Conservation (phyloP, 2,329 filamentous ascomycete genomes). For the Penicillium sp. region DNA sequence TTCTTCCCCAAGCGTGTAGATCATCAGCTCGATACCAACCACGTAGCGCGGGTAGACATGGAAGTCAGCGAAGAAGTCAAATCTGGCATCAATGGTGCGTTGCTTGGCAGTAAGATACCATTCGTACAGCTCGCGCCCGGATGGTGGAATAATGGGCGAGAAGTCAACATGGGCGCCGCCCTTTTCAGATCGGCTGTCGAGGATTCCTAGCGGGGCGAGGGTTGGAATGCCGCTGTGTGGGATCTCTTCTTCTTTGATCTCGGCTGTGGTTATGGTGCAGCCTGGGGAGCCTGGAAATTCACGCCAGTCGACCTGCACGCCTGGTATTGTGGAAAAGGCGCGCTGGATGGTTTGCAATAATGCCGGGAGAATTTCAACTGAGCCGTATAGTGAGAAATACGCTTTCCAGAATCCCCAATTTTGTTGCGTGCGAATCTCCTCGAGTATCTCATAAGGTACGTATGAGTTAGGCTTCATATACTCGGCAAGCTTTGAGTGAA, state of each 20-base stretch:
- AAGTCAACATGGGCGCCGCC: not conserved
- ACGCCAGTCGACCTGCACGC: constrained; percentile 1
- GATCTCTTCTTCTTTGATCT: constrained; percentile 7
- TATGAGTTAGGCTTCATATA: not conserved
- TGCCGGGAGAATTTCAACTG: not conserved
- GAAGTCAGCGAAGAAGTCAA: not conserved
- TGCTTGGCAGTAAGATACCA: not conserved
- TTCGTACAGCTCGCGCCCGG: not conserved
- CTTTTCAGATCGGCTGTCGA: not conserved
- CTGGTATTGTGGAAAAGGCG: not conserved
- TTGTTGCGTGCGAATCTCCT: not conserved
- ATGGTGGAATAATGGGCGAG: not conserved
- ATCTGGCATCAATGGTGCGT: not conserved
- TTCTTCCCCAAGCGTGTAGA: not conserved
- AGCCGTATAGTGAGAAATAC: not conserved
- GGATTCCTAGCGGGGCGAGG: not conserved
- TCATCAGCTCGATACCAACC: not conserved
- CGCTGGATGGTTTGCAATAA: not conserved
- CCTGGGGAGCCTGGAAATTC: constrained; percentile 8
- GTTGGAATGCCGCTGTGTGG: not conserved
- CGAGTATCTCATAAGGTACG: not conserved
- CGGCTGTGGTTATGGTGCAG: not conserved
- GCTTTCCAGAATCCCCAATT: not conserved
- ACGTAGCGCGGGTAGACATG: not conserved
- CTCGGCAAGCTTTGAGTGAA: not conserved